Evolutionary conservation across 2,329 filamentous ascomycete genomes (phyloP), one percentile per base, ranked within the genome.

Genomic region (Fusarium sp.): DNA sequence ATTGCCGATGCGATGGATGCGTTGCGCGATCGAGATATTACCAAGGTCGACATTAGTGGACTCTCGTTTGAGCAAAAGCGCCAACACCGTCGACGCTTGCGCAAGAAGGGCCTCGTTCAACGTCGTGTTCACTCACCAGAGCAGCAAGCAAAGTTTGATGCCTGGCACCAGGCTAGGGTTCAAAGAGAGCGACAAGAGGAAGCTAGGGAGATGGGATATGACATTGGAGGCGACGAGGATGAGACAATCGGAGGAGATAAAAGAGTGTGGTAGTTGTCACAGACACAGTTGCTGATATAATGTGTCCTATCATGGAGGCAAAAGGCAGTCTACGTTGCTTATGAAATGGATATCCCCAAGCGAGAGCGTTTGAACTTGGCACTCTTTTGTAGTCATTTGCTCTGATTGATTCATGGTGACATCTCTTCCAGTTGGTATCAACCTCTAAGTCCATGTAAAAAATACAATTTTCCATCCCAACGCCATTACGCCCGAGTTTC

Each of bases 81-180:
- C 43, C 84, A 86, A 65, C 85, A 88, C 72, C 81, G 86, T 17
- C 84, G 89, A n/a, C 83, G 89, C 37, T 79, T 90, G 40, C 80
- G 81, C 45, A 90, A 87, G 79, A 85, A 82, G 77, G 86, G 86
- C 1, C 79, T 88, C 2, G 37, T 70, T 32, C 67, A 79, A 66
- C 77, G 83, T 30, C 84, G 83, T 74, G 79, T 79, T 5, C 80
- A 82, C 22, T 69, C 83, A 5, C 73, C 83, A 0, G 86, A 86
- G 67, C 83, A 87, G 40, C 80, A 77, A 74, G 82, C 81, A 4
- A 84, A 82, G 62, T 85, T 85, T 79, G 83, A 85, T 12, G 82
- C 82, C 2, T 89, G 87, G 87, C 82, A 82, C 32, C 79, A 79
- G 30, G 81, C 82, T 12, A 81, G 84, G 30, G 65, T 83, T 32